Conservation (phyloP, 1,139 yeast genomes). For the Hansenula anomala region DNA sequence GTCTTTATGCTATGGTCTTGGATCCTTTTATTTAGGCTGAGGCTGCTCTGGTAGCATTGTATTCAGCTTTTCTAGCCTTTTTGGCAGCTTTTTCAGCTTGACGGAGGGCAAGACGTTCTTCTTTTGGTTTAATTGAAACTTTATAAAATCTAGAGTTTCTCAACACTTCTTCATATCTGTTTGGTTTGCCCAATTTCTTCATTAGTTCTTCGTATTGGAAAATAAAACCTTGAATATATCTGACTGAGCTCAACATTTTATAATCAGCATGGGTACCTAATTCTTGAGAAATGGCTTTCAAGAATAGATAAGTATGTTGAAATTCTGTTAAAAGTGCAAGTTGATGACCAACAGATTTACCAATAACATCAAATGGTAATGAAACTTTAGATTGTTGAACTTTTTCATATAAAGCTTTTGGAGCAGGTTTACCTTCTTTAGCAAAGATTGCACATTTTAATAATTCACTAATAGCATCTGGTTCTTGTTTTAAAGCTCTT, state of each 20-base stretch:
- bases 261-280: too few species aligned
- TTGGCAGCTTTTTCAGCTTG: too few species aligned
- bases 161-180: conserved; percentile 12
- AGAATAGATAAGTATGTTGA: conserved; percentile 19
- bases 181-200: conserved; percentile 16
- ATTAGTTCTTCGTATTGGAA: conserved; percentile 20
- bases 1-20: too few species aligned
- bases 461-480: conserved; percentile 11
- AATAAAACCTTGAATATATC: conserved; percentile 18
- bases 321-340: conserved; percentile 13
- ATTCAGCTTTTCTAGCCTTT: too few species aligned
- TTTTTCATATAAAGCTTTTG: conserved; percentile 7
- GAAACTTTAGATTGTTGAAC: conserved; percentile 2
- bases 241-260: too few species aligned
- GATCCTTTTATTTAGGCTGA: too few species aligned
- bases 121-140: too few species aligned
- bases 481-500: conserved; percentile 4
- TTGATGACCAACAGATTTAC: conserved; percentile 13
- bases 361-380: conserved; percentile 14
- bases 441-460: conserved; percentile 14
- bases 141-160: conserved; percentile 11
- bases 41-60: too few species aligned
- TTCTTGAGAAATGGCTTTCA: conserved; percentile 15
- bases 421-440: conserved; percentile 8
- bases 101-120: too few species aligned